Percentiles rank a stretch among this genome's conserved stretches.
Conservation (phyloP, 306 rosid genomes). For the Inga leiocalycina region DNA sequence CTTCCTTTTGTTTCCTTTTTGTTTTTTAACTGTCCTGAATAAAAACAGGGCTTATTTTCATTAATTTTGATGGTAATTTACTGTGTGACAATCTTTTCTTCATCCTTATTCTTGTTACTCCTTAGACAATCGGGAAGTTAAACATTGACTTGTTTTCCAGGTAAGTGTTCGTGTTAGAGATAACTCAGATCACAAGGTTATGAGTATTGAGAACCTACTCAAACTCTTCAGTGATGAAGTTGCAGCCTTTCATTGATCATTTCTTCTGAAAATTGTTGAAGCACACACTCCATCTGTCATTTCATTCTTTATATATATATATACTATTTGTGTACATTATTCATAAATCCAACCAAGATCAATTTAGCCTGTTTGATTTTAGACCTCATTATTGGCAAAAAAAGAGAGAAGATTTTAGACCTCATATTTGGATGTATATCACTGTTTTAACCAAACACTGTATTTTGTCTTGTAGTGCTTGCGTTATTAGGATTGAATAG, state of each 20-base stretch:
- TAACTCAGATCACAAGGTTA: conserved; percentile 59
- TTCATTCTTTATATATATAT: conserved; percentile 2
- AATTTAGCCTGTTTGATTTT: conserved; percentile 26
- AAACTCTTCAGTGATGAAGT: conserved; percentile 62
- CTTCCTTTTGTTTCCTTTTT: neutral
- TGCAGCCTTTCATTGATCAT: conserved; percentile 62
- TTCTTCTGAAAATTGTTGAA: conserved; percentile 1
- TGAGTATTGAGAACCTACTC: conserved; percentile 69
- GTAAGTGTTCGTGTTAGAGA: conserved; percentile 93
- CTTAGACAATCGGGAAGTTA: neutral
- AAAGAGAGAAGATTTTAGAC: neutral
- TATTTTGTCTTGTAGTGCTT: conserved; percentile 16
- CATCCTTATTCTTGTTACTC: neutral
- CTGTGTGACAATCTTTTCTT: neutral
- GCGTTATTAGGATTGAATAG: neutral
- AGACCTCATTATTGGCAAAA: neutral
- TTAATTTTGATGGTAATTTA: neutral
- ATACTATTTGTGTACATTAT: conserved; percentile 36
- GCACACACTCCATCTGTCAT: neutral
- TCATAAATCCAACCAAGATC: conserved; percentile 10
- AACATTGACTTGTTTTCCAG: conserved; percentile 54
- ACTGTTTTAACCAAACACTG: conserved; percentile 22
- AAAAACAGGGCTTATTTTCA: neutral
- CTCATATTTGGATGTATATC: conserved; percentile 10
- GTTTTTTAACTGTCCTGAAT: neutral